Evolutionary conservation across 129 eudicot genomes (phyloP), one percentile per base, ranked within the genome.

Genomic region (Artemisia argyi): DNA sequence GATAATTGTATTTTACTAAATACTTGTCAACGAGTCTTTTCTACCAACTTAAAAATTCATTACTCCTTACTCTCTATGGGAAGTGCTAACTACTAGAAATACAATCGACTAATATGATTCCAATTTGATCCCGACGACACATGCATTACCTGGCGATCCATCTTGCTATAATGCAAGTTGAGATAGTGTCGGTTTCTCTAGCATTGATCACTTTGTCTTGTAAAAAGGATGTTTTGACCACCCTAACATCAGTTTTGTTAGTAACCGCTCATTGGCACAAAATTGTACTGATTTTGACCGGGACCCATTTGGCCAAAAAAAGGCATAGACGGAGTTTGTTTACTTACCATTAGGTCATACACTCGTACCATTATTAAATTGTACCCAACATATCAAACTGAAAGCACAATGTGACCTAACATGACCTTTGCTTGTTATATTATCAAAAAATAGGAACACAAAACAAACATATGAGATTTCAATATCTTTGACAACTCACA

Each of bases 401-500:
- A 63, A 39, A 63, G 24, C 68, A 39, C 52, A 15, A 63, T 39
- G 4, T 42, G 69, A 64, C 69, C 69, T 39, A 64, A 64, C 53
- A 16, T 42, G 44, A 80, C 76, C 71, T 74, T 65, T 53, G 65
- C 57, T 68, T 73, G 26, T 28, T 60, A 65, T 18, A 53, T 32
- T 11, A 30, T 61, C 65, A 78, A 55, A 52, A 72, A 48, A 72
- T 32, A 80, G 63, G 66, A 78, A 71, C 49, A 66, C 46, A 39
- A 39, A 76, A 76, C 79, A 66, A 16, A 32, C 67, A 16, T 52
- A 66, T 56, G 58, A 68, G 42, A 75, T 46, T 78, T 85, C 84
- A 83, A 75, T 85, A 82, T 83, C 88, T 80, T 39, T 28, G 85
- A 75, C 89, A 81, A 76, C 86, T 81, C 89, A 83, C 75, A 69